Evolutionary conservation across 176 grass and related monocot genomes (phyloP).

Genomic region (Eragrostis nindensis): DNA sequence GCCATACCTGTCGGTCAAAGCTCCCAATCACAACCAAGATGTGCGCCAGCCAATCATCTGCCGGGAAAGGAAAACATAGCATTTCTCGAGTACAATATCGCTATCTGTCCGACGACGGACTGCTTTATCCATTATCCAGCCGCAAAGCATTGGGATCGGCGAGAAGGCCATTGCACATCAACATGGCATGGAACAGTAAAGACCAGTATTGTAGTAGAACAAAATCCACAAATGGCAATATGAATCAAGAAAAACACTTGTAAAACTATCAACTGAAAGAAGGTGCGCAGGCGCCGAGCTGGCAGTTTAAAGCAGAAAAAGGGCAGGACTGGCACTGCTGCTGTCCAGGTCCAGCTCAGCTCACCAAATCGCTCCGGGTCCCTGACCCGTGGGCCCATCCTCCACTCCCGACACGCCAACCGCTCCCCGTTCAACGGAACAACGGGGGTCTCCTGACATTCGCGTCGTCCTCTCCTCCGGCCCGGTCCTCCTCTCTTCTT

Average conservation of each 20-base stretch:
- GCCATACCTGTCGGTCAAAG: background rate
- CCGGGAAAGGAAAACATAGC: background rate
- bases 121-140: constrained; percentile 12
- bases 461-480: background rate
- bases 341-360: background rate
- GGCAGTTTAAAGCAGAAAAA: background rate
- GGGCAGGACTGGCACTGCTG: background rate
- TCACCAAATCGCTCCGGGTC: background rate
- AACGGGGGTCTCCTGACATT: background rate
- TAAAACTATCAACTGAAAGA: background rate
- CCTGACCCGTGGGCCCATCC: background rate
- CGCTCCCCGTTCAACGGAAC: background rate
- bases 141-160: background rate
- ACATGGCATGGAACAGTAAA: background rate
- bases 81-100: background rate
- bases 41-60: background rate
- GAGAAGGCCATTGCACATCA: background rate
- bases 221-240: no score
- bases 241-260: background rate
- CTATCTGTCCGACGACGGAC: background rate
- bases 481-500: background rate
- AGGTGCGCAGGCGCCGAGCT: background rate
- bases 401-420: background rate
- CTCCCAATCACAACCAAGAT: background rate
- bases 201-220: no score